Percentiles rank a stretch among this genome's conserved stretches.
These are phyloP conservation scores for Calonectria ilicicola DNA, from an alignment of 2,329 filamentous ascomycete species.

Conservation along the genomic window DNA sequence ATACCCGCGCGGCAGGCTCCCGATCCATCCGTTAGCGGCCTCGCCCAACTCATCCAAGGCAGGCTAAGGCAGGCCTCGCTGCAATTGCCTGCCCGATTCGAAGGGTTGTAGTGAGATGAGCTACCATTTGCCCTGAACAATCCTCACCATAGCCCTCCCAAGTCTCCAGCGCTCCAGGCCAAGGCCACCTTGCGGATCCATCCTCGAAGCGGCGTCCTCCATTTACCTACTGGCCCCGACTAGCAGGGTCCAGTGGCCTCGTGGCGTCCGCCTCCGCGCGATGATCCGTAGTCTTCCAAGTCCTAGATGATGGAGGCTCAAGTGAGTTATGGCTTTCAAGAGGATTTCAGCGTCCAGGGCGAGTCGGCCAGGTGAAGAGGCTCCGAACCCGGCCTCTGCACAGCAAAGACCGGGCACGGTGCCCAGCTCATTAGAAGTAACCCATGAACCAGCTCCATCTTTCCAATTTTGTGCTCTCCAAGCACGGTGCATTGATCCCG, in stretches of 20 bases:
- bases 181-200: conserved; percentile 27
- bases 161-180: conserved; percentile 15
- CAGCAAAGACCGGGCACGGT: conserved; percentile 46
- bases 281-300: conserved; percentile 27
- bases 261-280: conserved; percentile 34
- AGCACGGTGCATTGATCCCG: conserved; percentile 46
- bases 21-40: conserved; percentile 31
- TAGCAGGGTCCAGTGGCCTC: conserved; percentile 39
- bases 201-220: conserved; percentile 39
- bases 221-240: conserved; percentile 32
- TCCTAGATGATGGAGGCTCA: conserved; percentile 7
- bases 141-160: conserved; percentile 26
- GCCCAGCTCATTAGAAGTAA: conserved; percentile 46
- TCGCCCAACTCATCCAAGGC: conserved; percentile 12
- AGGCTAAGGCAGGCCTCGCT: conserved; percentile 35
- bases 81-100: conserved; percentile 22
- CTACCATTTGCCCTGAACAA: conserved; percentile 40
- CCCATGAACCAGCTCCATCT: conserved; percentile 44
- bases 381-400: conserved; percentile 42
- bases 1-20: conserved; percentile 38
- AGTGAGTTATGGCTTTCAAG: conserved; percentile 13
- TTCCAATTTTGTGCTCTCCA: conserved; percentile 39
- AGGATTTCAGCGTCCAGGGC: conserved; percentile 26
- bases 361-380: conserved; percentile 39
- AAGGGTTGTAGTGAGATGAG: conserved; percentile 44